Conservation (phyloP, 2,329 filamentous ascomycete species). For the Colletotrichum scovillei region DNA sequence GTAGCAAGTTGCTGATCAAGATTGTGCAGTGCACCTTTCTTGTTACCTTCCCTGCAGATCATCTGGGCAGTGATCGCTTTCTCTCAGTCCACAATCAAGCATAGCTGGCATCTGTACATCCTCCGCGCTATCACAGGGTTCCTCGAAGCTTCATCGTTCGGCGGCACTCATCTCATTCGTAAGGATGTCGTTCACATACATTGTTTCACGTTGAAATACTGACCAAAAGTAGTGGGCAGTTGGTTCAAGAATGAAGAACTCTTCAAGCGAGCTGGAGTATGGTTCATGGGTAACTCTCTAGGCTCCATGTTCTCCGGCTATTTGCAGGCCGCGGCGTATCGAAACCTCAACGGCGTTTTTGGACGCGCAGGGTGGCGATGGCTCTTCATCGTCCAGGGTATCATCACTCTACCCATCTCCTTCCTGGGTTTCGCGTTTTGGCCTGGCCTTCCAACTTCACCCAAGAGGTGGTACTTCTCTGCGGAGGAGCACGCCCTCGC, state of each 20-base stretch:
- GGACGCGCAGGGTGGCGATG: slow-evolving; percentile 54
- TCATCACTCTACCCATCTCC: slow-evolving; percentile 39
- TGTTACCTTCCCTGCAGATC: slow-evolving; percentile 40
- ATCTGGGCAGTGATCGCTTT: slow-evolving; percentile 42
- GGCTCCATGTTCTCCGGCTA: slow-evolving; percentile 68
- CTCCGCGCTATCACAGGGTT: slow-evolving; percentile 39
- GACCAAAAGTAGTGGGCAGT: slow-evolving; percentile 52
- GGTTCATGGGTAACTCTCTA: slow-evolving; percentile 61
- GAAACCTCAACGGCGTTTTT: slow-evolving; percentile 59
- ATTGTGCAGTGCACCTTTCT: slow-evolving; percentile 37
- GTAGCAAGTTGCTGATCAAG: not conserved
- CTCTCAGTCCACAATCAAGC: slow-evolving; percentile 39
- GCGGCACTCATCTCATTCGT: slow-evolving; percentile 44
- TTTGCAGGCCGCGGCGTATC: slow-evolving; percentile 65
- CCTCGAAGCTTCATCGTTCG: slow-evolving; percentile 41
- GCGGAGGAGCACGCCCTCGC: slow-evolving; percentile 42
- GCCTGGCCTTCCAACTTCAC: slow-evolving; percentile 44
- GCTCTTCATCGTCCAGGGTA: slow-evolving; percentile 54
- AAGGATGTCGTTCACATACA: slow-evolving; percentile 43
- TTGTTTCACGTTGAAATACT: slow-evolving; percentile 35
- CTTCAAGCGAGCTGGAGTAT: slow-evolving; percentile 62
- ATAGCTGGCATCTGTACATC: slow-evolving; percentile 41
- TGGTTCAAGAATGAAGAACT: slow-evolving; percentile 54
- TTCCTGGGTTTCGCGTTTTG: slow-evolving; percentile 46
- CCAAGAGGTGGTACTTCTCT: slow-evolving; percentile 43